A percentile compares a stretch with the other conserved stretches of the same genome.
These are phyloP conservation scores for Lyophyllum shimeji DNA, from an alignment of 768 basidiomycete genomes.

Conservation along the genomic window DNA sequence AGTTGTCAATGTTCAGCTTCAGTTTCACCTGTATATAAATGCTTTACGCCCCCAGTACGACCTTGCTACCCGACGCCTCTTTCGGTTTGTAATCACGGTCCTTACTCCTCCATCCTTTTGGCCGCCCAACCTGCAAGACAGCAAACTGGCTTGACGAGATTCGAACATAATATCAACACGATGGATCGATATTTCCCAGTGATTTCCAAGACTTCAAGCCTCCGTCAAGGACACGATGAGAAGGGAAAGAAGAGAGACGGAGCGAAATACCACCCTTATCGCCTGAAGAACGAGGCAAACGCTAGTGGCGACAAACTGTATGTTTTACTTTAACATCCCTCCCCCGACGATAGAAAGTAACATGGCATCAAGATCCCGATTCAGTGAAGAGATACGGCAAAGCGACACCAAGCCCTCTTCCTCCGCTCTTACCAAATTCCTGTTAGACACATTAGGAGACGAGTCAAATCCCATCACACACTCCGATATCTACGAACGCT, in stretches of 20 bases:
- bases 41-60: not conserved
- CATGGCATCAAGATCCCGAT: conserved; percentile 2
- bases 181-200: conserved; percentile 27
- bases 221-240: conserved; percentile 8
- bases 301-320: conserved; percentile 13
- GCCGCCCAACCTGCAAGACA: not conserved
- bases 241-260: conserved; percentile 14
- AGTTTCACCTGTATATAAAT: conserved; percentile 11
- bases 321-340: not conserved
- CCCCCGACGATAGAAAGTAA: conserved; percentile 9
- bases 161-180: not conserved
- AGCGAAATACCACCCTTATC: conserved; percentile 19
- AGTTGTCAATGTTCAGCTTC: not conserved
- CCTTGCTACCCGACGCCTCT: not conserved
- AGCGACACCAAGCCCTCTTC: conserved; percentile 30
- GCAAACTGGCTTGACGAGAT: not conserved
- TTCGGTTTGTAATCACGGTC: not conserved
- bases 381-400: conserved; percentile 13
- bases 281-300: not conserved
- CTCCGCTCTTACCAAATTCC: conserved; percentile 51
- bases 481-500: conserved; percentile 58
- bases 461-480: conserved; percentile 79
- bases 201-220: conserved; percentile 15
- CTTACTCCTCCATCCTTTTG: not conserved
- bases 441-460: conserved; percentile 62